Conservation (phyloP, 2,329 filamentous ascomycete species). For the Simplicillium aogashimaense region DNA sequence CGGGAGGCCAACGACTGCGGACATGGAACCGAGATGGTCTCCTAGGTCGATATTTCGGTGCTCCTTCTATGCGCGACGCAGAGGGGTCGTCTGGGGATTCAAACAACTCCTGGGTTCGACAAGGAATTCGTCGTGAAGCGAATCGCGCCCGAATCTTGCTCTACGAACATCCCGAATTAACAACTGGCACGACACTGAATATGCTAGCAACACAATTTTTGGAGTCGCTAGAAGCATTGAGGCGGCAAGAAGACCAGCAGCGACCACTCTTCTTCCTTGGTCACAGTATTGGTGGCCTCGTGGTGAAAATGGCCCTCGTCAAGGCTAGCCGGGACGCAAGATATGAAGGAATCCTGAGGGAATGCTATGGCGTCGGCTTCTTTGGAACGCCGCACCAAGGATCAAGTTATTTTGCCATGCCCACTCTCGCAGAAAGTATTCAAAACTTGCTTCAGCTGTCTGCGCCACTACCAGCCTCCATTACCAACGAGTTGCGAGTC, state of each 20-base stretch:
- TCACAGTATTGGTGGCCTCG: conserved; percentile 51
- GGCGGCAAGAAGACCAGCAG: conserved; percentile 21
- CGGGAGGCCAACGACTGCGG: conserved; percentile 39
- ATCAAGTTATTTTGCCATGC: conserved; percentile 52
- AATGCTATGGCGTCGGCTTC: conserved; percentile 52
- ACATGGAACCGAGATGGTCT: conserved; percentile 43
- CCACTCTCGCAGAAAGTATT: conserved; percentile 44
- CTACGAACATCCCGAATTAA: conserved; percentile 36
- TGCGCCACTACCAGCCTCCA: conserved; percentile 35
- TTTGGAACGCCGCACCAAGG: conserved; percentile 53
- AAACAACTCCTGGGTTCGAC: conserved; percentile 38
- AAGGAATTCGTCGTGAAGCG: conserved; percentile 38
- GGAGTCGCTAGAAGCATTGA: conserved; percentile 26
- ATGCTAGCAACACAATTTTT: conserved; percentile 36
- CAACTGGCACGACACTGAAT: conserved; percentile 31
- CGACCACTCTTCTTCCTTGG: conserved; percentile 51
- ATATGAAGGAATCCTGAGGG: conserved; percentile 36
- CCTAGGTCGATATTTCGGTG: conserved; percentile 34
- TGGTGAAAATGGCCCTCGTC: conserved; percentile 46
- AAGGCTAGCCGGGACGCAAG: conserved; percentile 28
- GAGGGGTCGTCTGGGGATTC: conserved; percentile 12
- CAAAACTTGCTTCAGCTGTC: conserved; percentile 40
- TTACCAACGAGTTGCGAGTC: conserved; percentile 40
- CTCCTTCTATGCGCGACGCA: conserved; percentile 27
- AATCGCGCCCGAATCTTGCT: conserved; percentile 38